Conservation (phyloP, 1,284 basidiomycete genomes). For the Boletus semigastroideus region DNA sequence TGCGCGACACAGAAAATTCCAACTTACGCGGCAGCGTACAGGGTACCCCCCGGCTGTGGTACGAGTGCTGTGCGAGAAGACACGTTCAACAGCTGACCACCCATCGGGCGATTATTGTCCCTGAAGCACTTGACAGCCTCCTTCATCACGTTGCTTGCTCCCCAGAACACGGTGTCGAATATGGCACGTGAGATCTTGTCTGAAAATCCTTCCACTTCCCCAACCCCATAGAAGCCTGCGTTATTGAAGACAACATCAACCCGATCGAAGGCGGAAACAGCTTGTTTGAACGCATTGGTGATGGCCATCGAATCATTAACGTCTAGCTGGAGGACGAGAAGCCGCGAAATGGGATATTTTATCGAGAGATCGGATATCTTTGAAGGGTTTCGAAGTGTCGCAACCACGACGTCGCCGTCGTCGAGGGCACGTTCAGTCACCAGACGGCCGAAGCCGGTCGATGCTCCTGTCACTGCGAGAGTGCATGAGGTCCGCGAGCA, state of each 20-base stretch:
- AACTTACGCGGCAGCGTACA: conserved; percentile 28
- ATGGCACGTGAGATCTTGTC: conserved; percentile 27
- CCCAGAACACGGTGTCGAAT: conserved; percentile 37
- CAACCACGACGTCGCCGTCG: conserved; percentile 32
- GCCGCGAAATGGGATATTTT: conserved; percentile 22
- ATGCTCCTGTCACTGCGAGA: conserved; percentile 32
- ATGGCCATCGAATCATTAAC: conserved; percentile 24
- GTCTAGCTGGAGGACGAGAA: conserved; percentile 30
- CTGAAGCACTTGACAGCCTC: conserved; percentile 30
- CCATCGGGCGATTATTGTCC: conserved; percentile 25
- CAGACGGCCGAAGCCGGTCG: conserved; percentile 31
- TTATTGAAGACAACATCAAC: conserved; percentile 39
- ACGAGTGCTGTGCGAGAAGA: conserved; percentile 29
- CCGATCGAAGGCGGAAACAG: conserved; percentile 24
- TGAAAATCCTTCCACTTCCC: conserved; percentile 29
- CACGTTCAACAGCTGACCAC: conserved; percentile 26
- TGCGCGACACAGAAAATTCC: background rate
- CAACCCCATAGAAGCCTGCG: conserved; percentile 30
- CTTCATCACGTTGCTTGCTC: conserved; percentile 31
- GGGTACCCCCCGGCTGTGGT: conserved; percentile 21
- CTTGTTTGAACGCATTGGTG: conserved; percentile 24
- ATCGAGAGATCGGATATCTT: conserved; percentile 23
- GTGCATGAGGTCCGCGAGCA: background rate
- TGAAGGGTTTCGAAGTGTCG: conserved; percentile 32
- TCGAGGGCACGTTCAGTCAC: conserved; percentile 27